A percentile compares a stretch with the other conserved stretches of the same genome.
These are phyloP conservation scores for Phytophthora ramorum DNA, from an alignment of 352 stramenopile species.

Conservation along the genomic window DNA sequence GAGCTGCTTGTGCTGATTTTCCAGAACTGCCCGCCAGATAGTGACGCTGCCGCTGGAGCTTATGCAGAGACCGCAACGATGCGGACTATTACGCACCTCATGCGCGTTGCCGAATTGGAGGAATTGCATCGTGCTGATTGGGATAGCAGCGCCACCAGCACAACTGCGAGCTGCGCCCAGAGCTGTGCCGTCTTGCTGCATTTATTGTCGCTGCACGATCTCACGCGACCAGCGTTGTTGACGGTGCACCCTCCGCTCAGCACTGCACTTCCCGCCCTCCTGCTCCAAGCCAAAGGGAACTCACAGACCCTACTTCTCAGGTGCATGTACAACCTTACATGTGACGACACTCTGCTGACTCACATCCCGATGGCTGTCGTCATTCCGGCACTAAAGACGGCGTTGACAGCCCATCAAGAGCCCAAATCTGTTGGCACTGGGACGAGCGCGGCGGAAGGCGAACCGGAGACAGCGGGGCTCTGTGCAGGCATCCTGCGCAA, in stretches of 20 bases:
- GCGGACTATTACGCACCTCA: conserved; percentile 34
- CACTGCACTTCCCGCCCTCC: conserved; percentile 40
- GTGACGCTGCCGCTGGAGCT: conserved; percentile 21
- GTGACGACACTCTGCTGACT: conserved; percentile 41
- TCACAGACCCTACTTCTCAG: conserved; percentile 55
- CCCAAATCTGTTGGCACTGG: neutral
- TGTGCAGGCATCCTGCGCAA: conserved; percentile 64
- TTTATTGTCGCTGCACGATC: conserved; percentile 53
- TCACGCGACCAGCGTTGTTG: conserved; percentile 42
- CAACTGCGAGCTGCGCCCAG: conserved; percentile 33
- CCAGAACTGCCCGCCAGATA: conserved; percentile 29
- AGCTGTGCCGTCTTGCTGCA: conserved; percentile 67
- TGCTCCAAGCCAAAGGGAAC: conserved; percentile 40
- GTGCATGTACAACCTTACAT: conserved; percentile 70
- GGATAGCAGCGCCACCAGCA: conserved; percentile 21
- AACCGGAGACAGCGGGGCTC: conserved; percentile 30
- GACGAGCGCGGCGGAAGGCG: neutral
- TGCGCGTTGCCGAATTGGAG: conserved; percentile 37
- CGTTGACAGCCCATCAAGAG: conserved; percentile 18
- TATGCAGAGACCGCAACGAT: conserved; percentile 27
- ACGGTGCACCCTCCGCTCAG: conserved; percentile 30
- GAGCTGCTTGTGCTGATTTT: conserved; percentile 42
- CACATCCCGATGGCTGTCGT: conserved; percentile 22
- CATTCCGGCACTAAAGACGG: conserved; percentile 32
- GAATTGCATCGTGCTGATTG: conserved; percentile 19